These are phyloP conservation scores for Acrasis kona DNA, from an alignment of 78 protist species.

Conservation along the genomic window DNA sequence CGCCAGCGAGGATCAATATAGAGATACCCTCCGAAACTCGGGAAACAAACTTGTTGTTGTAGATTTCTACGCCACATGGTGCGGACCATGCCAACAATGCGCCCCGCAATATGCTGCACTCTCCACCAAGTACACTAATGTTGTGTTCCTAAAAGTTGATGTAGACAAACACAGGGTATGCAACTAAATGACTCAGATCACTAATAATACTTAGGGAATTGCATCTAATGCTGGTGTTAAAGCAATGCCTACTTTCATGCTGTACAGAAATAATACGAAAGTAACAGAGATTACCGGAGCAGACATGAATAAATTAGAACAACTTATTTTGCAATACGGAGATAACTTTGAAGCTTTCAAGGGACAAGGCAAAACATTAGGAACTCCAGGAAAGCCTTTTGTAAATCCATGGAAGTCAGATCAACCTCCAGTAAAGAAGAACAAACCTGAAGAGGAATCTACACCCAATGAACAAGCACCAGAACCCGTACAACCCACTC, in stretches of 20 bases:
- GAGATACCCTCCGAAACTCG: too few relatives aligned
- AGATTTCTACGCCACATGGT: constrained; percentile 28
- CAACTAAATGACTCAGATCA: background rate
- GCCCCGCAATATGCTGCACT: background rate
- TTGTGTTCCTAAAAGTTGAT: background rate
- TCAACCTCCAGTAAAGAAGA: background rate
- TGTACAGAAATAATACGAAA: background rate
- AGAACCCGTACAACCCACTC: too few relatives aligned
- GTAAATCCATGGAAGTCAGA: background rate
- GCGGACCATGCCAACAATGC: constrained; percentile 28
- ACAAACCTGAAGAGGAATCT: background rate
- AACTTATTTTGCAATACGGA: background rate
- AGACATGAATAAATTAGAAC: background rate
- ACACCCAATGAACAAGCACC: background rate
- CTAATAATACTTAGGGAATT: background rate
- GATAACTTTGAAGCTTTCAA: background rate
- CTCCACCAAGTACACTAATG: background rate
- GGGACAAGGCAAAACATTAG: background rate
- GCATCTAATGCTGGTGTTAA: background rate
- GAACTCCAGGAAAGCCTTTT: background rate
- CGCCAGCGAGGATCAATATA: too few relatives aligned
- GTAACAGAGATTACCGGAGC: background rate
- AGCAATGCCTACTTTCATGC: constrained; percentile 8
- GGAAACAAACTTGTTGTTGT: constrained; percentile 4
- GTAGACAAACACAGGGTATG: background rate